A percentile compares a stretch with the other conserved stretches of the same genome.
phyloP scores from a whole-genome alignment of 2,329 filamentous ascomycete genomes.

The Ceratocystis eucalypticola region DNA sequence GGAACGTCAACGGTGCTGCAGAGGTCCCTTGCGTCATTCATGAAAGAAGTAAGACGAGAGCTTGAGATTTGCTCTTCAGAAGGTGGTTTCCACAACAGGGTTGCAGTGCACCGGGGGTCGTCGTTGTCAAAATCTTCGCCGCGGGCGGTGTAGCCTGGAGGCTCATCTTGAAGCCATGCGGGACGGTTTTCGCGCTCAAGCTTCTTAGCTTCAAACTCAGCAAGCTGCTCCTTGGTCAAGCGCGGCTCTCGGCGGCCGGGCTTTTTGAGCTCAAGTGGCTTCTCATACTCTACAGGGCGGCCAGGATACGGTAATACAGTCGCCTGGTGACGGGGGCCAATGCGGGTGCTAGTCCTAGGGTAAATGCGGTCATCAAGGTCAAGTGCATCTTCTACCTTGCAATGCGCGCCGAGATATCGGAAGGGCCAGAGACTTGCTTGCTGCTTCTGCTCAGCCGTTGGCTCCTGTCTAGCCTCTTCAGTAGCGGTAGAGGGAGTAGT shows the following conservation, averaged over 20 bases:
- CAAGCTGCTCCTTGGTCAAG: conserved; percentile 63
- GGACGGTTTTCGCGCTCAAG: conserved; percentile 66
- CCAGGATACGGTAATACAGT: conserved; percentile 76
- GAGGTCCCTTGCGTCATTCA: conserved; percentile 52
- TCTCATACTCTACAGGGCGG: conserved; percentile 76
- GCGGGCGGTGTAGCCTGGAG: conserved; percentile 67
- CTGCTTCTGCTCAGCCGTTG: conserved; percentile 75
- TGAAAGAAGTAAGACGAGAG: conserved; percentile 59
- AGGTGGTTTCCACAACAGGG: conserved; percentile 66
- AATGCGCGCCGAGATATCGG: conserved; percentile 89
- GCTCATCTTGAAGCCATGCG: conserved; percentile 89
- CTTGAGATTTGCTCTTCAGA: conserved; percentile 37
- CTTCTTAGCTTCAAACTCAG: conserved; percentile 70
- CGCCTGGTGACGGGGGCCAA: conserved; percentile 85
- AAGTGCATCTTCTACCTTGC: conserved; percentile 83
- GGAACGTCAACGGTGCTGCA: conserved; percentile 57
- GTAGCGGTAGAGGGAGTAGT: conserved; percentile 29
- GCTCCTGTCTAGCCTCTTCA: conserved; percentile 39
- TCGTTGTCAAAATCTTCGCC: conserved; percentile 63
- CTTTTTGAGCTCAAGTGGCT: conserved; percentile 74
- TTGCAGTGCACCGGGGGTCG: conserved; percentile 62
- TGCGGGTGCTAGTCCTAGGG: conserved; percentile 79
- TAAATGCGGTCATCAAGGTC: conserved; percentile 98
- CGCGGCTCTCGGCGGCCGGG: conserved; percentile 66
- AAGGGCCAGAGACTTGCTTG: conserved; percentile 94